Conservation (phyloP, 139 green algal genomes). For the Yamagishiella unicocca region DNA sequence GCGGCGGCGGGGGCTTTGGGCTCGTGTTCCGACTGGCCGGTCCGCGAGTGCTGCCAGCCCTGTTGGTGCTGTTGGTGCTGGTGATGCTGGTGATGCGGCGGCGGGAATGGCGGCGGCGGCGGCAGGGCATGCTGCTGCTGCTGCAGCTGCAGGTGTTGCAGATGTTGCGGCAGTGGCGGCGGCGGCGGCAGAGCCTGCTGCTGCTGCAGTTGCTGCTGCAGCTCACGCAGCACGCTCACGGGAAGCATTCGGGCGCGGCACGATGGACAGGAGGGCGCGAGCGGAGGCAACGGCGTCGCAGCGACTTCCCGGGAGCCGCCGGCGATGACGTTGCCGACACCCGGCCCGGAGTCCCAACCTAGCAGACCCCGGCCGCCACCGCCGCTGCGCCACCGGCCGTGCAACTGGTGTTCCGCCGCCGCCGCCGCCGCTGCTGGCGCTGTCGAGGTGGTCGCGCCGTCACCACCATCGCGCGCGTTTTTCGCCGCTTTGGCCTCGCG, state of each 20-base stretch:
- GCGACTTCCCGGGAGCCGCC: background rate
- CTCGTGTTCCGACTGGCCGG: too few species aligned
- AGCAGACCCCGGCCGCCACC: background rate
- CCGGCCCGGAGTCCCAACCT: too few species aligned
- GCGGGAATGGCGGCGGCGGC: too few species aligned
- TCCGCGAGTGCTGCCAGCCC: too few species aligned
- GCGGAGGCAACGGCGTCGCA: background rate
- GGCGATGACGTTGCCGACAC: background rate
- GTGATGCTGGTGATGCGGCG: too few species aligned
- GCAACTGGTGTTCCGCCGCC: background rate
- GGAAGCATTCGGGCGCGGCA: constrained; percentile 13
- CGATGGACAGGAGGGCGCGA: background rate
- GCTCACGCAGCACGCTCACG: background rate
- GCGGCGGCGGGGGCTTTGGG: too few species aligned
- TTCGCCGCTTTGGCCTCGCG: constrained; percentile 12
- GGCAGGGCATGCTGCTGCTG: background rate
- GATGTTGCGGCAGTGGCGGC: background rate
- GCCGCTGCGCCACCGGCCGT: background rate
- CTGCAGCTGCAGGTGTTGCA: background rate
- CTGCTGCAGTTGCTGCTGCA: background rate
- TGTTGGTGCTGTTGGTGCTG: too few species aligned
- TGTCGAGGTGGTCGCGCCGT: background rate
- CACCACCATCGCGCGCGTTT: background rate
- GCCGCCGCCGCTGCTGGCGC: background rate
- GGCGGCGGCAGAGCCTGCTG: background rate